Percentiles rank a stretch among this genome's conserved stretches.
Evolutionary conservation across 371 early-diverging fungal genomes (phyloP).

Genomic region (Rhizopus stolonifer): DNA sequence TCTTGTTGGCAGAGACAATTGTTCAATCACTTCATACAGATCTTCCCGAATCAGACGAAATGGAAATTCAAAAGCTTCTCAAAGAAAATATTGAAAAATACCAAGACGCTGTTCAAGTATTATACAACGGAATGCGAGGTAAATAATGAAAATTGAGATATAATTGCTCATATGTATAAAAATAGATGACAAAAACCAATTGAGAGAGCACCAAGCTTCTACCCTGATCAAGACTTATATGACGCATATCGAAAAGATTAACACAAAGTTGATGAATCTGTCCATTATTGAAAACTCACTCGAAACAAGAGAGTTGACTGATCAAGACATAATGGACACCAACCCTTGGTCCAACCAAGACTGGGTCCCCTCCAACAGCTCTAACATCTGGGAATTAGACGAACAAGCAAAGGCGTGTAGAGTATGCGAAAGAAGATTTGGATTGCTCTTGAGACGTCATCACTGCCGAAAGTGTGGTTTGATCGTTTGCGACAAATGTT

Average conservation of each 20-base stretch:
- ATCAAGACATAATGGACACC: neutral
- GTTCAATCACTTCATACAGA: slow-evolving; percentile 20
- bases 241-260: slow-evolving; percentile 17
- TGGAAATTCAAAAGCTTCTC: slow-evolving; percentile 1
- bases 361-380: slow-evolving; percentile 7
- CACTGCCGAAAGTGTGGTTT: slow-evolving; percentile 82
- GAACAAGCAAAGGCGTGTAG: slow-evolving; percentile 57
- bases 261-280: slow-evolving; percentile 12
- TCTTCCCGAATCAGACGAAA: neutral
- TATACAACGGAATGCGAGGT: neutral
- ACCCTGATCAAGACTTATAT: slow-evolving; percentile 15
- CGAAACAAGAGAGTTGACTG: slow-evolving; percentile 4
- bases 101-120: slow-evolving; percentile 22
- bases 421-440: slow-evolving; percentile 61
- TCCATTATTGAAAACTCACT: slow-evolving; percentile 13
- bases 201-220: slow-evolving; percentile 21
- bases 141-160: neutral
- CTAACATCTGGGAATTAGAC: slow-evolving; percentile 66
- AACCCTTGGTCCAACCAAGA: slow-evolving; percentile 5
- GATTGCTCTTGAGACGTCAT: slow-evolving; percentile 63
- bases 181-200: slow-evolving; percentile 19
- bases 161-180: neutral
- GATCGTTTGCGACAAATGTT: slow-evolving; percentile 72
- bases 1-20: slow-evolving; percentile 19
- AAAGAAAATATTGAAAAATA: slow-evolving; percentile 10